Base-by-base conservation (phyloP, 306 rosid genomes). In the Lathyrus tuberosus region DNA sequence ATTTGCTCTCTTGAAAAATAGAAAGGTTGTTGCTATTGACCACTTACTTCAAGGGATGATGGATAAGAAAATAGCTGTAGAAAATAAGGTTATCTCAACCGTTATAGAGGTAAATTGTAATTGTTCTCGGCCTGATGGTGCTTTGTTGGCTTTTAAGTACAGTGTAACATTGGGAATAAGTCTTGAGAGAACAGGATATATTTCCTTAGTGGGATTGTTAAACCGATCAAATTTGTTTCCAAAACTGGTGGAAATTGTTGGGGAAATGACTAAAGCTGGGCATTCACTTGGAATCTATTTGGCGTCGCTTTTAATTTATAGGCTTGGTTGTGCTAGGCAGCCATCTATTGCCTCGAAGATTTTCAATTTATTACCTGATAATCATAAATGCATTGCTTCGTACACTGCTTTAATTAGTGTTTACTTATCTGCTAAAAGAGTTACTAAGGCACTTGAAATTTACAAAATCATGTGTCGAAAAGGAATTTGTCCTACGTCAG, bases 341-440 rank as follows among this genome's bases (percentile, higher is more conserved):
- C 82, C 78, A n/a, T 41, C 62, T 42, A 84, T 31, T 51, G 97
- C 91, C 40, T 59, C 62, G 43, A 85, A 80, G 70, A 52, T 91
- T 62, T 89, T 89, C 75, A 75, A 78, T 78, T 43, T 81, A 30
- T 80, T 91, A 82, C 86, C 89, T n/a, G 80, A 75, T 73, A 87
- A 80, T 72, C 86, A 77, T 54, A 87, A 84, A 83, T 84, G 91
- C 74, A 74, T 81, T 37, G 84, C 92, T 67, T 81, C 96, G 73
- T 92, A 84, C 78, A 92, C 95, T 73, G 86, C 96, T 80, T 74
- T 92, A 78, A 83, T 87, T 16, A 83, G 84, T 44, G 87, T 60
- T 63, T 89, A 86, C 74, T 84, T 86, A 76, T 81, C 84, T 46
- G 84, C 82, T 72, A 86, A 85, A 66, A 86, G 84, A 74, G 82